phyloP scores from a whole-genome alignment of 1,284 basidiomycete genomes.

The Xanthoconium separans region DNA sequence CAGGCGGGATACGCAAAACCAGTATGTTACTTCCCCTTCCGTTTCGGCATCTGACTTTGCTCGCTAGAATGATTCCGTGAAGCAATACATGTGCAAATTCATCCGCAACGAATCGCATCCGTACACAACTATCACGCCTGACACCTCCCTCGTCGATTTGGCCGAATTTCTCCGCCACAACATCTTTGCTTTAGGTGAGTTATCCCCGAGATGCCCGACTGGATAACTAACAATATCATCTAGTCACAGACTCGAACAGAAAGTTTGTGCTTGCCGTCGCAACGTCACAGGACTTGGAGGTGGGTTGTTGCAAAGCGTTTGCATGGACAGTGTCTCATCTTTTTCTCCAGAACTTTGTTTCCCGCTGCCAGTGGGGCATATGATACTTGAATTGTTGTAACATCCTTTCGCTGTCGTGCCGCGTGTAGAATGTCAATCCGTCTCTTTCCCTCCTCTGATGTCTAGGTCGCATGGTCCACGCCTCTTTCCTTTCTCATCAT shows the following conservation, averaged over 20 bases:
- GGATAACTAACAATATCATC: slow-evolving; percentile 1
- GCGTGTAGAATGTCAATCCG: neutral
- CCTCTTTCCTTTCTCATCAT: neutral
- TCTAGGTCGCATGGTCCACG: too few relatives aligned
- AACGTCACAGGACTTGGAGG: slow-evolving; percentile 77
- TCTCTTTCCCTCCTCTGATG: too few relatives aligned
- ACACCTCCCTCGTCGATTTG: slow-evolving; percentile 72
- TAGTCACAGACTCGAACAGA: slow-evolving; percentile 79
- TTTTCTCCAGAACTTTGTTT: slow-evolving; percentile 48
- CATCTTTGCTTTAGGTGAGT: slow-evolving; percentile 76
- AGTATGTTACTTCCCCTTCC: slow-evolving; percentile 41
- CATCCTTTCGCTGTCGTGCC: neutral
- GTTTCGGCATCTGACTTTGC: neutral
- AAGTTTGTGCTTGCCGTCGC: slow-evolving; percentile 88
- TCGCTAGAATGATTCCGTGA: slow-evolving; percentile 59
- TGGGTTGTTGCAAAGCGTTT: slow-evolving; percentile 26
- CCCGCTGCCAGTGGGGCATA: slow-evolving; percentile 44
- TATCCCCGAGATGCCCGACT: neutral
- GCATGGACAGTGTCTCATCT: neutral
- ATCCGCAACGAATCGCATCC: slow-evolving; percentile 60
- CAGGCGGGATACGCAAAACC: slow-evolving; percentile 69
- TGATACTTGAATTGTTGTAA: slow-evolving; percentile 10
- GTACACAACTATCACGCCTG: slow-evolving; percentile 81
- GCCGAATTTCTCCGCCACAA: slow-evolving; percentile 72
- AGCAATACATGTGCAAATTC: slow-evolving; percentile 75